Base-by-base conservation (phyloP, 139 green algal species). In the Chlamydomonas eustigma region DNA sequence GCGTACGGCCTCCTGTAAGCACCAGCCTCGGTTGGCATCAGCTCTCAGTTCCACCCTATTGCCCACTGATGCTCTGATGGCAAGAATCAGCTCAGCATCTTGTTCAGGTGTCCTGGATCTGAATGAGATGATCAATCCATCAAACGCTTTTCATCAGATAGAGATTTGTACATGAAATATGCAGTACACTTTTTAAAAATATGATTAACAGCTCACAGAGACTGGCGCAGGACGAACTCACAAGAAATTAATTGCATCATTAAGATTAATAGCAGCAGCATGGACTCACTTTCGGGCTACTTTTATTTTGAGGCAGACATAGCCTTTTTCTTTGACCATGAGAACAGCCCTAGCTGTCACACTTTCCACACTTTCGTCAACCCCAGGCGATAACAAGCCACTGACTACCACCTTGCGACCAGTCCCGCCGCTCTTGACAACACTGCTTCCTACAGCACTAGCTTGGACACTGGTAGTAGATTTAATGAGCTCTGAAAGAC, bases 21-120 rank as follows among this genome's bases (percentile, higher is more conserved):
- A 77, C 93, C 94, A 99, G 1, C 71, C 80, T 35, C 58, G 32
- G 86, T 99, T 99, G 44, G 95, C 94, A 63, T 99, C 95, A 1
- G 85, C 88, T 0, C 94, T 83, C 18, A 99, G 77, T 2, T 4
- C 71, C 0, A 98, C 76, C 24, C 64, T 3, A 0, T 74, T 71
- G 0, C 91, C 92, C 3, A 98, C 80, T 0, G 87, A 84, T 0
- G 33, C 22, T 0, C 90, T 71, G 3, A 99, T 77, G 0, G 84
- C 85, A 0, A 76, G 31, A 25, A 98, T 76, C 36, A 87, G 69
- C 22, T 77, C 80, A 0, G 91, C 95, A 81, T 99, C 95, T 3
- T 88, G 73, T 8, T 36, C 24, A 0, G 92, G 93, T 37, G 84
- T 78, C 0, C 32, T 37, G 4, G 70, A 52, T 58, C 32, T 64